Percentiles rank a stretch among this genome's conserved stretches.
Conservation (phyloP, 805 yeast species). For the Saccharomycopsis schoenii region DNA sequence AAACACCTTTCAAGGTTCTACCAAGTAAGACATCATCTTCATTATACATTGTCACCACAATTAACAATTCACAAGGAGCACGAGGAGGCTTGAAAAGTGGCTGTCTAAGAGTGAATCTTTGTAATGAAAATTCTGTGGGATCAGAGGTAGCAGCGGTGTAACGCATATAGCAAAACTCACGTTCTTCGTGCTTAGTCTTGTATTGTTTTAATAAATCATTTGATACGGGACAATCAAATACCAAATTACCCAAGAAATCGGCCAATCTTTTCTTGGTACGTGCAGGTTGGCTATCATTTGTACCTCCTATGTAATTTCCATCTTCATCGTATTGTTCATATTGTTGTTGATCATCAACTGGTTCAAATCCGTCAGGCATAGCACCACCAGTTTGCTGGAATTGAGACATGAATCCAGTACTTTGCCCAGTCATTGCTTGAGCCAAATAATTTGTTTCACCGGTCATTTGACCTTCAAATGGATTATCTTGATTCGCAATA, state of each 20-base stretch:
- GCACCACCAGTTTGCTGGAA: constrained; percentile 1
- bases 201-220: constrained; percentile 49
- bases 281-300: not conserved
- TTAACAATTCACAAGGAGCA: constrained; percentile 65
- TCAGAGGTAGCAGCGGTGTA: constrained; percentile 94
- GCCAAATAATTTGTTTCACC: constrained; percentile 13
- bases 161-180: constrained; percentile 79
- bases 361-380: not conserved
- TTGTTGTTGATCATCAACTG: not conserved
- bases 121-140: constrained; percentile 56
- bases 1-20: constrained; percentile 80
- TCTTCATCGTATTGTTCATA: constrained; percentile 13
- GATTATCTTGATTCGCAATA: constrained; percentile 10
- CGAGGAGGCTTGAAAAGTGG: constrained; percentile 71
- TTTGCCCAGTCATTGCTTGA: constrained; percentile 8
- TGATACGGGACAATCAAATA: constrained; percentile 87
- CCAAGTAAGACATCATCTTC: constrained; percentile 80
- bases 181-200: constrained; percentile 24
- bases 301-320: constrained; percentile 9
- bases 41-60: constrained; percentile 84
- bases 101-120: constrained; percentile 74
- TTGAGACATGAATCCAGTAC: constrained; percentile 2
- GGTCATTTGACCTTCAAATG: constrained; percentile 18
- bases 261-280: constrained; percentile 17
- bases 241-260: constrained; percentile 53